These are phyloP conservation scores for Candida stauntonica DNA, from an alignment of 805 yeast species.

Conservation along the genomic window DNA sequence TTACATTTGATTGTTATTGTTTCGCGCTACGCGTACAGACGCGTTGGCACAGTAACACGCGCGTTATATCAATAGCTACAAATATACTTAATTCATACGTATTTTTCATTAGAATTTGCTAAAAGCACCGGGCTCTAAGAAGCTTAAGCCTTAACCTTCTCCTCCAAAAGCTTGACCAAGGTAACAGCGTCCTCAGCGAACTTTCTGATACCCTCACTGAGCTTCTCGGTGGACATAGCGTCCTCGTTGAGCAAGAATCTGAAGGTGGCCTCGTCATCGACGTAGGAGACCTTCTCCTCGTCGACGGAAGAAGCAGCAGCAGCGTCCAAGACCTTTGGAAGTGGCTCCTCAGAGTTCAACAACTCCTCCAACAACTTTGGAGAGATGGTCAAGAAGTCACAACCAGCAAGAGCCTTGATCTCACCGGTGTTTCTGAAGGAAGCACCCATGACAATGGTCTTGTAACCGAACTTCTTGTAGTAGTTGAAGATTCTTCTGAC, in stretches of 20 bases:
- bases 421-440: conserved; percentile 97
- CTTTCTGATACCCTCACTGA: conserved; percentile 96
- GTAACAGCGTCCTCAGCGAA: conserved; percentile 92
- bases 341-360: conserved; percentile 67
- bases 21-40: no score
- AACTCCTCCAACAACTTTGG: conserved; percentile 90
- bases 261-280: conserved; percentile 85
- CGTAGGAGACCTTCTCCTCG: conserved; percentile 67
- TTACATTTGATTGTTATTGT: neutral
- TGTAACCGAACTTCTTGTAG: conserved; percentile 95
- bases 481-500: conserved; percentile 90
- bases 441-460: conserved; percentile 99
- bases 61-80: no score
- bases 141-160: conserved; percentile 48
- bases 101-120: no score
- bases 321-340: conserved; percentile 80
- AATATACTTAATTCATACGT: no score
- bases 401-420: conserved; percentile 94
- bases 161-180: conserved; percentile 61
- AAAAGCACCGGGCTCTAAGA: neutral
- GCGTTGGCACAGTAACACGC: conserved; percentile 6
- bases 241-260: conserved; percentile 91
- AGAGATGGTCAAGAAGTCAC: conserved; percentile 92
- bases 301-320: conserved; percentile 52
- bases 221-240: conserved; percentile 97